These are phyloP conservation scores for Cymbopogon citratus DNA, from an alignment of 176 grass and related monocot species.

Conservation along the genomic window DNA sequence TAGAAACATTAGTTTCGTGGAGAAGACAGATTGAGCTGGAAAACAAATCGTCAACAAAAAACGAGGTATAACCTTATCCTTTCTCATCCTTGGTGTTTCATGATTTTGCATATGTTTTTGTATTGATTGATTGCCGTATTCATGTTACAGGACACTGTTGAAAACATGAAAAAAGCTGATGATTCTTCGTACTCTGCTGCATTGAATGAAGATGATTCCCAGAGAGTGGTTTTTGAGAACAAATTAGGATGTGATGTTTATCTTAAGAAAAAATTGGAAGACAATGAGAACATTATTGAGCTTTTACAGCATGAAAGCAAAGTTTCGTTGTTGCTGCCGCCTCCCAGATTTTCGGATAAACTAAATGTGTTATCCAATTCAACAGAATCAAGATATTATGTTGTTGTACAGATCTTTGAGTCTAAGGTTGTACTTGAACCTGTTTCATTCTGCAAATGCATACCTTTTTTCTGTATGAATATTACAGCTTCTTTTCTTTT, in stretches of 20 bases:
- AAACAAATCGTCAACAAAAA: constrained; percentile 59
- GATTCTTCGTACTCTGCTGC: constrained; percentile 66
- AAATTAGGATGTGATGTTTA: constrained; percentile 94
- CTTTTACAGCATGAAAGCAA: constrained; percentile 62
- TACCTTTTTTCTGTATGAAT: constrained; percentile 13
- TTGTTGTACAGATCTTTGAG: constrained; percentile 89
- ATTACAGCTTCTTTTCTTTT: constrained; percentile 18
- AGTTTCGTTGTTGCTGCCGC: constrained; percentile 70
- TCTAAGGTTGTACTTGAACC: constrained; percentile 52
- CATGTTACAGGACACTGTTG: constrained; percentile 47
- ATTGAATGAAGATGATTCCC: constrained; percentile 87
- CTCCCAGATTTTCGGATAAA: constrained; percentile 86
- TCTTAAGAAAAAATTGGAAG: constrained; percentile 77
- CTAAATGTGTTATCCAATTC: constrained; percentile 69
- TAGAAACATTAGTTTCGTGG: constrained; percentile 91
- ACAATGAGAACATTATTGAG: constrained; percentile 39
- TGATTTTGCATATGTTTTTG: not conserved
- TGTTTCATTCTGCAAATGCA: constrained; percentile 2
- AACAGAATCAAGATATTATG: constrained; percentile 82
- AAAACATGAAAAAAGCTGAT: constrained; percentile 32
- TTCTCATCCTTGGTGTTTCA: not conserved
- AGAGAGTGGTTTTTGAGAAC: constrained; percentile 86
- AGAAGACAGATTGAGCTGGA: constrained; percentile 80
- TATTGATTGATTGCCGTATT: not conserved
- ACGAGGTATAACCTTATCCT: constrained; percentile 49